Conservation (phyloP, 2,329 filamentous ascomycete species). For the Claviceps sorghi region DNA sequence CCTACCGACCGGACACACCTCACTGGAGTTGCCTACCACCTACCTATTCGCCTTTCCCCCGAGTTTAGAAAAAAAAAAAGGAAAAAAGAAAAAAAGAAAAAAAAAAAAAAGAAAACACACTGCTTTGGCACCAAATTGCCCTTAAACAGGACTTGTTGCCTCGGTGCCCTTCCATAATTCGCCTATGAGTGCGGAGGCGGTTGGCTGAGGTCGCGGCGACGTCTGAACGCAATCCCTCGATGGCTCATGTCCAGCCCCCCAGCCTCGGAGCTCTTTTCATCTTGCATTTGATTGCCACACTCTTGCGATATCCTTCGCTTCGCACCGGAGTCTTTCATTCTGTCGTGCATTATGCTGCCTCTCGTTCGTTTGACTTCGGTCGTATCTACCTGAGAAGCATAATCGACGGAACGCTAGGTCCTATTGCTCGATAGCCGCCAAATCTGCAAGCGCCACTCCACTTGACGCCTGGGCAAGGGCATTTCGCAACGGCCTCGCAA, state of each 20-base stretch:
- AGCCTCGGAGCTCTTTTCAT: neutral
- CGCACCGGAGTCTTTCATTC: neutral
- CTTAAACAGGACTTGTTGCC: neutral
- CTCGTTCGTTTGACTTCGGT: neutral
- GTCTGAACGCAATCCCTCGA: neutral
- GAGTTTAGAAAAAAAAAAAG: neutral
- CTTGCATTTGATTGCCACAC: neutral
- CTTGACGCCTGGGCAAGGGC: neutral
- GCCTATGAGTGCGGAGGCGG: neutral
- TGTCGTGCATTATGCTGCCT: neutral
- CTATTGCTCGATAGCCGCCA: neutral
- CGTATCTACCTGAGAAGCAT: neutral
- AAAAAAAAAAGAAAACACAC: neutral
- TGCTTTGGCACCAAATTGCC: neutral
- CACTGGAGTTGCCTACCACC: neutral
- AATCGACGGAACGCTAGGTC: neutral
- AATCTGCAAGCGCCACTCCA: conserved; percentile 1
- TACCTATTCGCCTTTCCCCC: neutral
- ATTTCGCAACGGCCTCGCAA: neutral
- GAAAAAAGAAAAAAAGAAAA: no score
- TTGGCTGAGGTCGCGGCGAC: neutral
- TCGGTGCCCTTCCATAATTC: neutral
- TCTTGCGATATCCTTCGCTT: neutral
- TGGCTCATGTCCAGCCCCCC: neutral
- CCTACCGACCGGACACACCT: neutral